Conservation (phyloP, 208 protist species). For the Paratrypanosoma confusum region DNA sequence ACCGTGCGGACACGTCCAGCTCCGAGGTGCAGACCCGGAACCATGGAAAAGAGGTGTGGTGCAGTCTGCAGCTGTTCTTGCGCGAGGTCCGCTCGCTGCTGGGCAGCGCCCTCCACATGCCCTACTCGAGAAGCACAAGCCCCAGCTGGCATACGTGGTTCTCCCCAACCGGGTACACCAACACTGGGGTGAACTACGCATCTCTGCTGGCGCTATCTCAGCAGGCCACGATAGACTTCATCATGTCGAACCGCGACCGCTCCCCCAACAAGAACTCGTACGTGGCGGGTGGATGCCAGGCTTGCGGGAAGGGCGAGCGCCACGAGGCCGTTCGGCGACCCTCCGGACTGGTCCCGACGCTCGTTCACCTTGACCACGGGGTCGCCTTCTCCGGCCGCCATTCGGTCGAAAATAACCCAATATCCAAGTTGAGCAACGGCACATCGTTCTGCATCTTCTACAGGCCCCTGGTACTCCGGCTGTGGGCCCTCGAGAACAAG, state of each 20-base stretch:
- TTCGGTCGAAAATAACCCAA: conserved; percentile 8
- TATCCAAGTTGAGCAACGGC: conserved; percentile 1
- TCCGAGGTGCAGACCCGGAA: conserved; percentile 2
- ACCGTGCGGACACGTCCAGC: neutral
- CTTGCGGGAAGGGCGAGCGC: neutral
- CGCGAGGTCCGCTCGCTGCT: conserved; percentile 12
- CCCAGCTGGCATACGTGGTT: conserved; percentile 18
- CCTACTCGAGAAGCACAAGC: conserved; percentile 9
- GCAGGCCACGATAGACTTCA: conserved; percentile 12
- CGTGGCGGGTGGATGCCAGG: conserved; percentile 10
- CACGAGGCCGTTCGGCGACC: neutral
- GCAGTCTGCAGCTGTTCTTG: conserved; percentile 14
- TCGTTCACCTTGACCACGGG: conserved; percentile 13
- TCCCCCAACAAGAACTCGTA: conserved; percentile 21
- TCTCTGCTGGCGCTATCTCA: conserved; percentile 9
- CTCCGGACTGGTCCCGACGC: conserved; percentile 4
- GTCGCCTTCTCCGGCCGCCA: conserved; percentile 2
- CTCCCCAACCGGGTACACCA: conserved; percentile 3
- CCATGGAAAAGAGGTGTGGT: conserved; percentile 7
- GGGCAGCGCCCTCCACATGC: conserved; percentile 4
- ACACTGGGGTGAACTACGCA: neutral
- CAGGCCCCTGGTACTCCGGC: conserved; percentile 3
- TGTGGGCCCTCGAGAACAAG: conserved; percentile 4
- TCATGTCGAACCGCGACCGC: conserved; percentile 12
- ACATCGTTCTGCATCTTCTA: conserved; percentile 12